Evolutionary conservation across 1,284 basidiomycete genomes (phyloP), one percentile per base, ranked within the genome.

Genomic region (Pterulicium gracile): DNA sequence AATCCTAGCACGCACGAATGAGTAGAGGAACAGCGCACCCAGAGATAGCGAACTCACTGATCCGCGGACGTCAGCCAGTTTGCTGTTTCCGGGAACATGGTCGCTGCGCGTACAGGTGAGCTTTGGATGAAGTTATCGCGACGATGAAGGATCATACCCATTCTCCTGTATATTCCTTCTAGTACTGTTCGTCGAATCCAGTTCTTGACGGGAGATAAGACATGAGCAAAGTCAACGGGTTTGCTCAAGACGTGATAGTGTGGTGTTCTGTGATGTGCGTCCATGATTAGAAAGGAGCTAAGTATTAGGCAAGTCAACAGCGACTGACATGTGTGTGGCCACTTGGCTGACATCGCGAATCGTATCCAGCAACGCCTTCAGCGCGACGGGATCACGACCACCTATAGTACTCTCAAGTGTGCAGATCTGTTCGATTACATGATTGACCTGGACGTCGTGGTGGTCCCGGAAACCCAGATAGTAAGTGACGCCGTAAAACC

Each of bases 311-410:
- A n/a, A n/a, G n/a, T n/a, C n/a, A n/a, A n/a, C n/a, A n/a, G n/a
- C n/a, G n/a, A n/a, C 73, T 23, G 54, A 80, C 77, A 84, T 72
- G 52, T 81, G 79, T 0, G 79, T 80, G 0, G 69, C 62, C n/a
- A 57, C 70, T 5, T 55, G 52, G 0, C 70, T 61, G 2, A 69
- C 69, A 0, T 55, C 50, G 17, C 62, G 58, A 39, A 82, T 73
- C 49, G 70, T 66, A 22, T 58, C 51, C n/a, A 73, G 54, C 18
- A 58, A 55, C 1, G 57, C 50, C 1, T 55, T 53, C 2, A 63
- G 56, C 13, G 59, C 52, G 1, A 56, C 54, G 2, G 66, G 62
- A 49, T 72, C 27, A 32, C n/a, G 27, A 7, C 27, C 27, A n/a
- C 27, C 27, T n/a, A 32, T 63, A 5, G 55, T 49, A 4, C 57